A percentile compares a stretch with the other conserved stretches of the same genome.
These are phyloP conservation scores for Magnolia changhungtana DNA, from an alignment of 164 flowering plant genomes.

Conservation along the genomic window DNA sequence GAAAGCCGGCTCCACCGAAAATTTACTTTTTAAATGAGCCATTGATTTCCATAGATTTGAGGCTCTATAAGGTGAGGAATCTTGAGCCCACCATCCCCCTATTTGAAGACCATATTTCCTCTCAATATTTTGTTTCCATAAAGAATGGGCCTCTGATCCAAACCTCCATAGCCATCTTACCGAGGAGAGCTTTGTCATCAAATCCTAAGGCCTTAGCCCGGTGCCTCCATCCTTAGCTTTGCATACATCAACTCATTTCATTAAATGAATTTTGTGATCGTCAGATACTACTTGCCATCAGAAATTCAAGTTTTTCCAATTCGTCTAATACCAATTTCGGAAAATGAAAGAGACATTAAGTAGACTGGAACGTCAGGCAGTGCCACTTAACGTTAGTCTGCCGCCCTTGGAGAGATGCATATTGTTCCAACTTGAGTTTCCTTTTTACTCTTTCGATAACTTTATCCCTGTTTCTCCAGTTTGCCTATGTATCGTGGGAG, in stretches of 20 bases:
- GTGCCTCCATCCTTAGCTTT: neutral
- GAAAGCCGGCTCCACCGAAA: no score
- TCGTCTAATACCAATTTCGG: neutral
- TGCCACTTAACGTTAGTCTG: neutral
- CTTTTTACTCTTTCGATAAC: neutral
- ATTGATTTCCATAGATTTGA: no score
- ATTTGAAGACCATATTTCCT: no score
- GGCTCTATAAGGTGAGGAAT: no score
- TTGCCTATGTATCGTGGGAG: neutral
- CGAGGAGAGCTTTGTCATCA: no score
- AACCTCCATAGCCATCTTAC: no score
- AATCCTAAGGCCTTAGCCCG: neutral
- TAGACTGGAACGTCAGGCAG: neutral
- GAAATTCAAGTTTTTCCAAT: neutral
- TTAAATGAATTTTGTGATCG: neutral
- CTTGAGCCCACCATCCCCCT: no score
- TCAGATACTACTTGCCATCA: neutral
- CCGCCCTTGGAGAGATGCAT: neutral
- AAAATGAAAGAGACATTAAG: neutral
- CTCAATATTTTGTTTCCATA: no score
- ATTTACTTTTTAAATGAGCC: no score
- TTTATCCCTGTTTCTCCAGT: neutral
- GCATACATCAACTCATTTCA: neutral
- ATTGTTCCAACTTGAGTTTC: neutral
- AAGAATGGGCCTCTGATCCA: no score